Conservation (phyloP, 2,329 filamentous ascomycete species). For the Fusarium piperis region DNA sequence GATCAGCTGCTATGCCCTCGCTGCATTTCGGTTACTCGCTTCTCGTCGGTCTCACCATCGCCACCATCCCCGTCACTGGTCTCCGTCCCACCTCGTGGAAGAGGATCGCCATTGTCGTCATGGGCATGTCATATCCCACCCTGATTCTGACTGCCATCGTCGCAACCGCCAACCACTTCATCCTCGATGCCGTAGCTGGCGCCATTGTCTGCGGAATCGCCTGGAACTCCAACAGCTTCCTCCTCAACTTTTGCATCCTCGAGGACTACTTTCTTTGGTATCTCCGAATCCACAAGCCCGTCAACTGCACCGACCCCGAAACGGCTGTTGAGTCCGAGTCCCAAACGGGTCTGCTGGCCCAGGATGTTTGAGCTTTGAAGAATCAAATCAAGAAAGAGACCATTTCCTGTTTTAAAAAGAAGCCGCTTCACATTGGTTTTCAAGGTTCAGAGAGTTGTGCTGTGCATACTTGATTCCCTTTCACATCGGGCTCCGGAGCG, state of each 20-base stretch:
- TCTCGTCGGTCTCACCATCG: slow-evolving; percentile 75
- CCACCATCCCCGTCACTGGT: slow-evolving; percentile 69
- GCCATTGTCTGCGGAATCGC: slow-evolving; percentile 71
- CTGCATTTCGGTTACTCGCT: slow-evolving; percentile 81
- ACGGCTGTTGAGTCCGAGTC: slow-evolving; percentile 49
- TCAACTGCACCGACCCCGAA: slow-evolving; percentile 51
- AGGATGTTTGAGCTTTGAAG: slow-evolving; percentile 30
- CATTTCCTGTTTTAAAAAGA: slow-evolving; percentile 2
- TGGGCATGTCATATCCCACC: slow-evolving; percentile 71
- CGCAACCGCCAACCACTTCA: slow-evolving; percentile 77
- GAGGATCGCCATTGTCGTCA: slow-evolving; percentile 53
- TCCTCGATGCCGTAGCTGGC: slow-evolving; percentile 76
- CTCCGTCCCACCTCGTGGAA: slow-evolving; percentile 62
- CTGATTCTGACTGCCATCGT: slow-evolving; percentile 74
- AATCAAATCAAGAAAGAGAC: slow-evolving; percentile 7
- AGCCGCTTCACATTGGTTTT: not conserved
- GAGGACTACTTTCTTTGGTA: slow-evolving; percentile 75
- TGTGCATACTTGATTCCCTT: not conserved
- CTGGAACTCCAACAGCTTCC: slow-evolving; percentile 64
- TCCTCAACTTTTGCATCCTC: slow-evolving; percentile 71
- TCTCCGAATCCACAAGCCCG: slow-evolving; percentile 72
- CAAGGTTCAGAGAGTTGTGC: not conserved
- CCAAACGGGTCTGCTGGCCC: slow-evolving; percentile 35
- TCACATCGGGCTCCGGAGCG: not conserved
- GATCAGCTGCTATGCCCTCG: slow-evolving; percentile 76